Percentiles rank a stretch among this genome's conserved stretches.
Evolutionary conservation across 495 filamentous ascomycete genomes (phyloP).

Genomic region (Penicillium coffeae): DNA sequence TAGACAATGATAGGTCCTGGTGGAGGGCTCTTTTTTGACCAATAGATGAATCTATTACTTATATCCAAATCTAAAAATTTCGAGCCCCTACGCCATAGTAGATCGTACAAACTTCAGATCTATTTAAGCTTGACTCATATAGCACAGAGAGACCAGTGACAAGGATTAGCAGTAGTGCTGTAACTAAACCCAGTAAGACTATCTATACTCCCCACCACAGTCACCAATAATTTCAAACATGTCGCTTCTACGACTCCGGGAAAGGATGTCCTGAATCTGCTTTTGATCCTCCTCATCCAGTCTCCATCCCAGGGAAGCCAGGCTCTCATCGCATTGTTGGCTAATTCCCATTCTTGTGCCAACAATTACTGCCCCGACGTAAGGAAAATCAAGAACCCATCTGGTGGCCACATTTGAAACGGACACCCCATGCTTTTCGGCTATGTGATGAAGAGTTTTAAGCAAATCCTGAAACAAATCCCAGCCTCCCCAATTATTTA

Average conservation of each 20-base stretch:
- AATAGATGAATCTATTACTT: not conserved
- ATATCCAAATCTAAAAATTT: not conserved
- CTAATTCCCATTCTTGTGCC: slow-evolving; percentile 36
- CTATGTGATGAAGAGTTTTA: slow-evolving; percentile 16
- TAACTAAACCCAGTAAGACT: slow-evolving; percentile 9
- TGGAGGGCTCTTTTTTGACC: slow-evolving; percentile 3
- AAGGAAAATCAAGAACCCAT: slow-evolving; percentile 38
- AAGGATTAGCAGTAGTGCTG: too few relatives aligned
- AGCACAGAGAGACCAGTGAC: too few relatives aligned
- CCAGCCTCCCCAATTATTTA: slow-evolving; percentile 29
- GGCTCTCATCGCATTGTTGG: slow-evolving; percentile 33
- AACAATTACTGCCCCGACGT: slow-evolving; percentile 40
- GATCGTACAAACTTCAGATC: too few relatives aligned
- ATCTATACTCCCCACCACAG: slow-evolving; percentile 41
- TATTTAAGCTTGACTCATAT: too few relatives aligned
- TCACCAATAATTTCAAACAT: slow-evolving; percentile 40
- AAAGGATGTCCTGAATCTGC: slow-evolving; percentile 19
- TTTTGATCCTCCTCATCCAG: slow-evolving; percentile 24
- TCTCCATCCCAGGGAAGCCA: slow-evolving; percentile 26
- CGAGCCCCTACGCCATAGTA: too few relatives aligned
- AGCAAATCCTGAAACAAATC: slow-evolving; percentile 26
- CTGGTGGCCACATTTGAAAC: slow-evolving; percentile 34
- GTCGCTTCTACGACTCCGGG: slow-evolving; percentile 11
- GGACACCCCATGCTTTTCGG: slow-evolving; percentile 26
- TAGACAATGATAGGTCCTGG: not conserved